phyloP scores from a whole-genome alignment of 148 eudicot genomes.

The Agrostemma githago region DNA sequence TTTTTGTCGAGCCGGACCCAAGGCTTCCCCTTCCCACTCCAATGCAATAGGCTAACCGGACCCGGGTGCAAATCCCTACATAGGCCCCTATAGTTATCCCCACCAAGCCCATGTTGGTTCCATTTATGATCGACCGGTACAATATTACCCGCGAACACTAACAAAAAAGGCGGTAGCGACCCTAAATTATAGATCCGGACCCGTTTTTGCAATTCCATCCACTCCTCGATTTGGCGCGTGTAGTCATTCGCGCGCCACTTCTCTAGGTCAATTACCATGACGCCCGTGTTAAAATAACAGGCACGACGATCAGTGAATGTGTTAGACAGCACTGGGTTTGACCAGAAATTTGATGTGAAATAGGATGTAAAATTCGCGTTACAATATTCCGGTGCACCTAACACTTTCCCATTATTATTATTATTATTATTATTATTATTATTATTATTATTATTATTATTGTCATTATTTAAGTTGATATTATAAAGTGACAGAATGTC shows the following conservation, averaged over 20 bases:
- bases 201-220: slow-evolving; percentile 84
- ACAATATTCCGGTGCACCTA: slow-evolving; percentile 80
- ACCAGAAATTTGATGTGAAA: slow-evolving; percentile 68
- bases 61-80: slow-evolving; percentile 84
- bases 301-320: slow-evolving; percentile 51
- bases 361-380: slow-evolving; percentile 70
- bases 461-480: slow-evolving; percentile 18
- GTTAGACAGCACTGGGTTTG: slow-evolving; percentile 53
- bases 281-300: slow-evolving; percentile 83
- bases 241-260: slow-evolving; percentile 65
- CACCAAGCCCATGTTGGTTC: slow-evolving; percentile 86
- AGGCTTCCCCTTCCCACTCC: slow-evolving; percentile 93
- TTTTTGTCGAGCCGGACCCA: slow-evolving; percentile 70
- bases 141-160: slow-evolving; percentile 67
- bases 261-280: slow-evolving; percentile 56
- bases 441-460: no score
- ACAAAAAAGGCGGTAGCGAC: slow-evolving; percentile 64
- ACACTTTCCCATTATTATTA: slow-evolving; percentile 22
- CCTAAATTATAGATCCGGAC: slow-evolving; percentile 72
- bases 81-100: slow-evolving; percentile 67
- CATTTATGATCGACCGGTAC: slow-evolving; percentile 70
- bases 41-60: slow-evolving; percentile 71
- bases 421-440: no score
- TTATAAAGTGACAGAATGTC: slow-evolving; percentile 44
- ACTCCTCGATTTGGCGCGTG: slow-evolving; percentile 66